Conservation (phyloP, 805 yeast genomes). For the Candida broadrunensis region DNA sequence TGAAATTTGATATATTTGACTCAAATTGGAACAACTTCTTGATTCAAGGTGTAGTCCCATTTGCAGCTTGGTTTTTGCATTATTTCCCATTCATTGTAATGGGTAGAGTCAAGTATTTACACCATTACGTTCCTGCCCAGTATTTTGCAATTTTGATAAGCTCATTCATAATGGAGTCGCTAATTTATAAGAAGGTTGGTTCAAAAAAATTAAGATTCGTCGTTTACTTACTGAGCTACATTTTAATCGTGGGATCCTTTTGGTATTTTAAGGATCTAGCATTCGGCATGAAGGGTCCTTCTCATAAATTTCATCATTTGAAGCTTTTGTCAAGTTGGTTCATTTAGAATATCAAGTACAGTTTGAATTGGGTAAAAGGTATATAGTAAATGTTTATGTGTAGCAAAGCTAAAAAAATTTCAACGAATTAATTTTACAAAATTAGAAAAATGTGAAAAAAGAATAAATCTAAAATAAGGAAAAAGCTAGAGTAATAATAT, state of each 20-base stretch:
- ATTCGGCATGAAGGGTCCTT: constrained; percentile 66
- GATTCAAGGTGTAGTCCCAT: constrained; percentile 32
- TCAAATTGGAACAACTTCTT: constrained; percentile 25
- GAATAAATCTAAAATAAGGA: too few relatives aligned
- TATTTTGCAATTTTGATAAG: constrained; percentile 69
- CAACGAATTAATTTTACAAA: too few relatives aligned
- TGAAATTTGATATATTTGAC: constrained; percentile 19
- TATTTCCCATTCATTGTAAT: constrained; percentile 39
- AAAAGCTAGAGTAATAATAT: too few relatives aligned
- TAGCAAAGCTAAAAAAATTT: too few relatives aligned
- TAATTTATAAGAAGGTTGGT: constrained; percentile 13
- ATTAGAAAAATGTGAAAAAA: too few relatives aligned
- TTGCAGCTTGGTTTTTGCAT: constrained; percentile 39
- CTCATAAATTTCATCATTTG: constrained; percentile 26
- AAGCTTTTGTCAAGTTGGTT: constrained; percentile 26
- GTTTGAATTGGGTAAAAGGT: too few relatives aligned
- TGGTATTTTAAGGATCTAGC: constrained; percentile 63
- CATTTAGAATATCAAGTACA: too few relatives aligned
- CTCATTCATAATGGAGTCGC: constrained; percentile 54
- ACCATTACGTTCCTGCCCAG: constrained; percentile 44
- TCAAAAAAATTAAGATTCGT: constrained; percentile 10
- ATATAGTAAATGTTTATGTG: too few relatives aligned
- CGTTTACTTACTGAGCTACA: constrained; percentile 47
- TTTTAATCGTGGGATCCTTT: constrained; percentile 54
- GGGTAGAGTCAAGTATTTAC: constrained; percentile 44